A percentile compares a stretch with the other conserved stretches of the same genome.
Evolutionary conservation across 805 yeast genomes (phyloP).

Genomic region (Candida easanensis): DNA sequence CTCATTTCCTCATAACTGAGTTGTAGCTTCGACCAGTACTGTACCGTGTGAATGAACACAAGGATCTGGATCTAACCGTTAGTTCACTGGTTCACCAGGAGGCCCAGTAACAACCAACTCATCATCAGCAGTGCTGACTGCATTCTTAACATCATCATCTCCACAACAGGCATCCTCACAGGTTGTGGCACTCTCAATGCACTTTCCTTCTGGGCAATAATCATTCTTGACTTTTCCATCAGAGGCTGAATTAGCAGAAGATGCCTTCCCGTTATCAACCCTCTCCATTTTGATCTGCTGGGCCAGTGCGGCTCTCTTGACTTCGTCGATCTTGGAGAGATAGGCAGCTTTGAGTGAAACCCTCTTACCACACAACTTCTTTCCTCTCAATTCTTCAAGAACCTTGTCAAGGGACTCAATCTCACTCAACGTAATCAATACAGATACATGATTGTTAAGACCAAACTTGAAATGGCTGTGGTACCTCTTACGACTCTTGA

Average conservation of each 20-base stretch:
- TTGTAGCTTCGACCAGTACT: too few species aligned
- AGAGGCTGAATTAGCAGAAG: neutral
- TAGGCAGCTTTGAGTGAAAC: constrained; percentile 39
- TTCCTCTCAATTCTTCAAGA: constrained; percentile 35
- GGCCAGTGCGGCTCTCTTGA: constrained; percentile 35
- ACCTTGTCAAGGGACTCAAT: constrained; percentile 43
- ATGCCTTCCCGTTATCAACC: constrained; percentile 16
- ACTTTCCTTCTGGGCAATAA: too few species aligned
- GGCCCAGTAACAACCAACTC: constrained; percentile 8
- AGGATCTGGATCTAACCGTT: neutral
- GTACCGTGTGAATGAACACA: too few species aligned
- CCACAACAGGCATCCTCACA: neutral
- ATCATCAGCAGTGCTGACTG: constrained; percentile 4
- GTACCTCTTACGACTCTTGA: constrained; percentile 34
- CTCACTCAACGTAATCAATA: constrained; percentile 48
- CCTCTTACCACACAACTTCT: constrained; percentile 36
- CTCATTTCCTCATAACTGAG: too few species aligned
- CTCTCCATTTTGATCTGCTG: constrained; percentile 17
- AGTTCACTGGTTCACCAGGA: constrained; percentile 8
- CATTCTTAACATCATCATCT: too few species aligned
- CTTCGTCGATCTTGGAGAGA: constrained; percentile 42
- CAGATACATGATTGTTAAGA: constrained; percentile 39
- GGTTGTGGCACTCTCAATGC: too few species aligned
- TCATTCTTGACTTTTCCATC: too few species aligned
- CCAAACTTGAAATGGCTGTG: constrained; percentile 29